Evolutionary conservation across 208 protist species (phyloP), one percentile per base, ranked within the genome.

Genomic region (Trypanosoma grayi): DNA sequence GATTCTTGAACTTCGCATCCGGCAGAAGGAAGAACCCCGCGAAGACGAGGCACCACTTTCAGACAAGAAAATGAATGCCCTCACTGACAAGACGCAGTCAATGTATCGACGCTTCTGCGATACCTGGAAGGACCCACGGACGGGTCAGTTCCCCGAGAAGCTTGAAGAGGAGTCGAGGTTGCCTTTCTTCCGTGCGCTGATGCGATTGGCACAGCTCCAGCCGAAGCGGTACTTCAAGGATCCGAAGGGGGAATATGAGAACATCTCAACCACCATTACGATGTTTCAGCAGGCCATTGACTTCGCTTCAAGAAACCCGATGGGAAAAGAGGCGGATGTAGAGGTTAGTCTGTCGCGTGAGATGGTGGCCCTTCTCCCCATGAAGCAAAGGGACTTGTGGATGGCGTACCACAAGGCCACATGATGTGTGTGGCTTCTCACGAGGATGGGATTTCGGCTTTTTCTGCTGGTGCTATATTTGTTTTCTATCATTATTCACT

Each of bases 241-340:
- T 28, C 66, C 83, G 27, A 85, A 86, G 61, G 83, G 83, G 40
- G 85, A 94, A 64, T 96, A 91, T 65, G 83, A 94, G 37, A 72
- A 72, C 47, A 83, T 93, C 44, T 70, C 75, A 10, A 37, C 56
- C 14, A 51, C 70, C 36, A 71, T 70, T 59, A 65, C 70, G 27
- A 75, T 73, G 58, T 93, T 80, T 73, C 58, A 83, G 39, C 57
- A 75, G 13, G 82, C 63, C 5, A 58, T 92, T 36, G 67, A 77
- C 10, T 96, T 93, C 45, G 73, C 76, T 22, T 62, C 81, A 33
- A 56, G 43, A 28, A 92, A 94, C 52, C 30, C 69, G 18, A 67
- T 73, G 53, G 47, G 41, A 1, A 51, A 60, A 28, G 58, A 73
- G 7, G 45, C 61, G 8, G 70, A 85, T 44, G 52, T 68, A 62